Conservation (phyloP, 768 basidiomycete species). For the Russula virescens region DNA sequence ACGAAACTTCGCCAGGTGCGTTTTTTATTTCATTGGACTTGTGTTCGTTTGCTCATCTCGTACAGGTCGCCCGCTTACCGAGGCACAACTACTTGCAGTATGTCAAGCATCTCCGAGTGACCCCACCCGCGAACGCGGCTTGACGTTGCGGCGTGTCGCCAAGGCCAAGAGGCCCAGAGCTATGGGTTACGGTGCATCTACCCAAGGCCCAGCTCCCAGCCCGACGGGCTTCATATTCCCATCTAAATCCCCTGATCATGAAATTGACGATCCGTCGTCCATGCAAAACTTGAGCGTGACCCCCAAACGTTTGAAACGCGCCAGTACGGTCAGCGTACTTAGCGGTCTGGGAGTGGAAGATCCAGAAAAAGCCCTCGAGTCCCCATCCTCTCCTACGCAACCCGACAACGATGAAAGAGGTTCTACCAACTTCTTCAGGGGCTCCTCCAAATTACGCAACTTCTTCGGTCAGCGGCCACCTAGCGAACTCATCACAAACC, state of each 20-base stretch:
- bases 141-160: conserved; percentile 61
- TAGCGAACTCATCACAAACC: conserved; percentile 92
- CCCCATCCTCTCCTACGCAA: conserved; percentile 45
- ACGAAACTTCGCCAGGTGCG: conserved; percentile 48
- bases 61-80: conserved; percentile 69
- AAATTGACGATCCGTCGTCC: conserved; percentile 30
- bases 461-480: conserved; percentile 99
- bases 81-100: conserved; percentile 74
- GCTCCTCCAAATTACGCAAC: conserved; percentile 75
- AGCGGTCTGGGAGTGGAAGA: conserved; percentile 88
- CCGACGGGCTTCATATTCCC: conserved; percentile 34
- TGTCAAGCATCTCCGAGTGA: conserved; percentile 78
- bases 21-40: conserved; percentile 19
- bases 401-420: conserved; percentile 35
- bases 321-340: conserved; percentile 91
- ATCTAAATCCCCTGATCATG: conserved; percentile 33
- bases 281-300: conserved; percentile 5
- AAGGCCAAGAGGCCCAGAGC: conserved; percentile 38
- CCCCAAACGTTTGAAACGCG: conserved; percentile 70
- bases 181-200: conserved; percentile 37
- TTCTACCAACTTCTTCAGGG: conserved; percentile 31
- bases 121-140: conserved; percentile 70
- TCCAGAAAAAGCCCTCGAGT: conserved; percentile 59
- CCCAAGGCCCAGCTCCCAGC: conserved; percentile 26
- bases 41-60: conserved; percentile 5